Evolutionary conservation across 2,329 filamentous ascomycete genomes (phyloP).

Genomic region (Aspergillus pseudonomiae): DNA sequence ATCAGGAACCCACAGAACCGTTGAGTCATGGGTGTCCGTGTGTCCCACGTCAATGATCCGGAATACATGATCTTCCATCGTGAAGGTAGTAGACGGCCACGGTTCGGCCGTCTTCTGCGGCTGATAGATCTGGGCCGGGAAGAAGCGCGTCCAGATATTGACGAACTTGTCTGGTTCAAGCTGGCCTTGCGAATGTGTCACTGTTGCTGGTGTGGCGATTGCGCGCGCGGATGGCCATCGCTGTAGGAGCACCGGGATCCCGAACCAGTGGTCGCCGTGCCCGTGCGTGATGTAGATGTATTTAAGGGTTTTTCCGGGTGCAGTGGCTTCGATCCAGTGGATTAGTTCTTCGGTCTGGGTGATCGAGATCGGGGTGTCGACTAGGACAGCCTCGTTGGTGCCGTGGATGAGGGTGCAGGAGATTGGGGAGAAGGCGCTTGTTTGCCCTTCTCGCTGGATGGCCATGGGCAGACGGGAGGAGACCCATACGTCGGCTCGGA

Average conservation of each 20-base stretch:
- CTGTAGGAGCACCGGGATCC: conserved; percentile 30
- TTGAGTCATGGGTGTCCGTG: conserved; percentile 34
- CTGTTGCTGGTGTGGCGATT: conserved; percentile 20
- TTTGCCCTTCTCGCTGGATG: neutral
- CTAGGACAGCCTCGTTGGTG: conserved; percentile 38
- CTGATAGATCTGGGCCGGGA: conserved; percentile 2
- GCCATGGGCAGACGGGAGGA: neutral
- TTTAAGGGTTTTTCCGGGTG: conserved; percentile 29
- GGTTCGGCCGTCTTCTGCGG: neutral
- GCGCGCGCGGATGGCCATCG: conserved; percentile 30
- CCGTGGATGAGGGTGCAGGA: conserved; percentile 29
- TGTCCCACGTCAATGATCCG: conserved; percentile 29
- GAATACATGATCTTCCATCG: conserved; percentile 8
- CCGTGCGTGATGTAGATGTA: conserved; percentile 49
- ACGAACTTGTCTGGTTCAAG: neutral
- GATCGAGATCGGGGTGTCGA: conserved; percentile 39
- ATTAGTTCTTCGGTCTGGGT: conserved; percentile 35
- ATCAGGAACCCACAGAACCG: conserved; percentile 40
- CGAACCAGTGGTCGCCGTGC: conserved; percentile 48
- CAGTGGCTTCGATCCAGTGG: conserved; percentile 40
- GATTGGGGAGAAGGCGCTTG: conserved; percentile 12
- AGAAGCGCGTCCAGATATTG: neutral
- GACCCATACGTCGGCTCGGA: neutral
- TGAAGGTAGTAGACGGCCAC: neutral
- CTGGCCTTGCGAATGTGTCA: neutral